Conservation (phyloP, 1,139 yeast genomes). For the Kodamaea sp. region DNA sequence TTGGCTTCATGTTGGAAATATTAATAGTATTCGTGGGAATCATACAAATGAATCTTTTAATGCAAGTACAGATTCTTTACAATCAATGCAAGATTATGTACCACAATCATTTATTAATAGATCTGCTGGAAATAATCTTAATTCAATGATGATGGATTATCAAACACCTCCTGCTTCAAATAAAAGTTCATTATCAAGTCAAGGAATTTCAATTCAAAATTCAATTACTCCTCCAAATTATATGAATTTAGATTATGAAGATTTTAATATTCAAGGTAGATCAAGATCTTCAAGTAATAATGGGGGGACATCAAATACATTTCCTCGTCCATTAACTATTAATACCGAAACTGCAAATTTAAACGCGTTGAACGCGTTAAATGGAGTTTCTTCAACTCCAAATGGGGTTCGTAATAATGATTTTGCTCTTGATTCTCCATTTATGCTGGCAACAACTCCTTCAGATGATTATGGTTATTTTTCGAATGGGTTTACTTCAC, state of each 20-base stretch:
- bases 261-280: constrained; percentile 22
- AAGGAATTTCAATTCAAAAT: background rate
- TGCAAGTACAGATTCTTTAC: constrained; percentile 42
- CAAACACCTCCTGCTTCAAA: constrained; percentile 44
- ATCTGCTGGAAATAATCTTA: constrained; percentile 19
- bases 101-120: constrained; percentile 40
- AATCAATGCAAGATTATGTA: constrained; percentile 44
- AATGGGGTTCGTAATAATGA: constrained; percentile 10
- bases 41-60: constrained; percentile 22
- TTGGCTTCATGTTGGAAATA: constrained; percentile 49
- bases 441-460: constrained; percentile 41
- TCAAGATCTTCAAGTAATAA: constrained; percentile 26
- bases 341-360: constrained; percentile 35
- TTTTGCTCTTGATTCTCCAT: constrained; percentile 41
- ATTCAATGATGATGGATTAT: constrained; percentile 39
- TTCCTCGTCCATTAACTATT: constrained; percentile 39
- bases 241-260: constrained; percentile 19
- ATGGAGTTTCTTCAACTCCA: constrained; percentile 15
- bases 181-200: constrained; percentile 31
- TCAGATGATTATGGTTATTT: constrained; percentile 36
- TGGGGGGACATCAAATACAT: constrained; percentile 12
- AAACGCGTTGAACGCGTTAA: constrained; percentile 28
- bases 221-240: constrained; percentile 14
- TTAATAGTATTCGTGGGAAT: constrained; percentile 29
- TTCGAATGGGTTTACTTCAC: constrained; percentile 20